Conservation (phyloP, 331 rosid species). For the Acacia concinna region DNA sequence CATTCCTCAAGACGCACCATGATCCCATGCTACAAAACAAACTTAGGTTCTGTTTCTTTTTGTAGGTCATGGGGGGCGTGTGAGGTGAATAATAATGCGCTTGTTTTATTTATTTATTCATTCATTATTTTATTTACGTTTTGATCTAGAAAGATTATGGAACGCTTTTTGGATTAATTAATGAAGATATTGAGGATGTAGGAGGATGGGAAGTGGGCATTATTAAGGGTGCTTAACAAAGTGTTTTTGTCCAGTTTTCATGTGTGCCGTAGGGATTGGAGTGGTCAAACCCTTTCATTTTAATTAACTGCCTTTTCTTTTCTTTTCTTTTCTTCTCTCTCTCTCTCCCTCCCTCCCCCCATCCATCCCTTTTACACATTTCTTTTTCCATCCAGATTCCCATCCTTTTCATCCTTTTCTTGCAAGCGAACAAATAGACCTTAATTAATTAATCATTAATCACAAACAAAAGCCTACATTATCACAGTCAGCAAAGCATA, state of each 20-base stretch:
- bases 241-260: conserved; percentile 29
- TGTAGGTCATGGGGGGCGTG: background rate
- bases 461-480: conserved; percentile 30
- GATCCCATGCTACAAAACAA: conserved; percentile 37
- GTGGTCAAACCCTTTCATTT: conserved; percentile 57
- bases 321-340: background rate
- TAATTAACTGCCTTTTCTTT: background rate
- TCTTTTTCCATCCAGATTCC: conserved; percentile 66
- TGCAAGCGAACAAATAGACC: conserved; percentile 29
- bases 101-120: conserved; percentile 21
- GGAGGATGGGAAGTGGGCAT: conserved; percentile 35
- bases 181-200: conserved; percentile 17
- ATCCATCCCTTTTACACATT: conserved; percentile 3
- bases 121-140: too few relatives aligned
- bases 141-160: too few relatives aligned
- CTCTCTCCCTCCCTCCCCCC: background rate
- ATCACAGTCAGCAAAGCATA: conserved; percentile 54
- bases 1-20: conserved; percentile 28
- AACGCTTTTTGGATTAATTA: conserved; percentile 19
- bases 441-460: conserved; percentile 31
- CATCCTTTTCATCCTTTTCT: conserved; percentile 61
- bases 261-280: conserved; percentile 34
- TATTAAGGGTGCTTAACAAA: conserved; percentile 42
- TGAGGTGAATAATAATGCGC: background rate
- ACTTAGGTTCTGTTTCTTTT: conserved; percentile 23